A percentile compares a stretch with the other conserved stretches of the same genome.
phyloP scores from a whole-genome alignment of 352 stramenopile species.

The Globisporangium carolinianum region DNA sequence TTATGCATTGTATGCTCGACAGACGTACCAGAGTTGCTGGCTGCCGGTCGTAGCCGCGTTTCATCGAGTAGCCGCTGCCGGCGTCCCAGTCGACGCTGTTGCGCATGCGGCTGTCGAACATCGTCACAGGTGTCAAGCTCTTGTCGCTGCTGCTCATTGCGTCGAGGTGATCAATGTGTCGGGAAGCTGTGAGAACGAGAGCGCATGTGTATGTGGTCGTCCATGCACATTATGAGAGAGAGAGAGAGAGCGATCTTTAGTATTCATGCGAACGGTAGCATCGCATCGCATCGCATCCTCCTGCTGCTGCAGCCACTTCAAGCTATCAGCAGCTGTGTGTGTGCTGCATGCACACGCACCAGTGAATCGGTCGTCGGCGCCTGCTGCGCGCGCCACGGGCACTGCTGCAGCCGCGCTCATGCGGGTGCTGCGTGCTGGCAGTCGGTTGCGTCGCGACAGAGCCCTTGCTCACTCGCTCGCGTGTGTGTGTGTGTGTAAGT shows the following conservation, averaged over 20 bases:
- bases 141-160: constrained; percentile 16
- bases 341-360: not conserved
- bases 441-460: not conserved
- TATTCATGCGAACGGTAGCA: not conserved
- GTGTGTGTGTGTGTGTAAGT: not conserved
- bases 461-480: too few relatives aligned
- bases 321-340: not conserved
- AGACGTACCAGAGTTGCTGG: constrained; percentile 3
- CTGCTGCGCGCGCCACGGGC: constrained; percentile 11
- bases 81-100: constrained; percentile 9
- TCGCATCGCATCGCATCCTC: not conserved
- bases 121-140: constrained; percentile 12
- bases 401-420: constrained; percentile 6
- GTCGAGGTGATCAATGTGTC: constrained; percentile 10
- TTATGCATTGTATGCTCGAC: too few relatives aligned
- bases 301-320: not conserved
- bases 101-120: constrained; percentile 33
- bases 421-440: not conserved
- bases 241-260: too few relatives aligned
- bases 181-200: not conserved
- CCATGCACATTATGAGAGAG: too few relatives aligned
- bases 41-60: constrained; percentile 41
- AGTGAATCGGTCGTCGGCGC: constrained; percentile 8
- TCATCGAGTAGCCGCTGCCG: constrained; percentile 25
- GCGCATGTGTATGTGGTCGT: not conserved